Base-by-base conservation (phyloP, 2,329 filamentous ascomycete genomes). In the Ophiostoma triangulosporum region DNA sequence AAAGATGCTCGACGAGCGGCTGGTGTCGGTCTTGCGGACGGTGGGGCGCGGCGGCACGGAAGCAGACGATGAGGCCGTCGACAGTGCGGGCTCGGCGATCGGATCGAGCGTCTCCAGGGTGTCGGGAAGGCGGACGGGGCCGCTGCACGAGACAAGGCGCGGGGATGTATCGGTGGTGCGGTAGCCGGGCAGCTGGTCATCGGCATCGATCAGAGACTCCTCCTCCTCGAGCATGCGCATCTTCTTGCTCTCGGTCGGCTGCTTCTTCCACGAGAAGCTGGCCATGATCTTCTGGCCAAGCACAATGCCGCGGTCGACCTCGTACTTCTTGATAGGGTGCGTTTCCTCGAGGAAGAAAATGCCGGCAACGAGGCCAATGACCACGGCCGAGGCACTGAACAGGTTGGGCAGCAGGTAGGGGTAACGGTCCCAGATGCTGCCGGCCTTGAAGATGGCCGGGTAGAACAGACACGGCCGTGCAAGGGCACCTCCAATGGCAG, bases 291-390 rank as follows among this genome's bases (percentile, higher is more conserved):
- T 86, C 62, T 83, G 76, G 55, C 93, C 91, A 22, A 88, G 64
- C 64, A 91, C 85, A 14, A 86, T 68, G 5, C 91, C 90, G 33
- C 77, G 73, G 66, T 98, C 93, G 45, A 78, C 80, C 54, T 82
- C 76, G 60, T 81, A 68, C 70, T 86, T 95, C 72, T 86, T 86
- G 65, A 86, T 81, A 50, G 83, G 78, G 64, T 98, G 93, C 1
- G 93, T 97, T 70, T 98, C 93, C 65, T 98, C 89, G 53, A 98
- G 74, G 64, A 95, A 96, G 20, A 96, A 69, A 53, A 94, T 73
- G 17, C 90, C 90, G 52, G 93, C 76, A 4, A 83, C 65, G 48
- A 95, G 83, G 17, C 89, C 88, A 57, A 86, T 73, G 36, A 84
- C 69, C 9, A 95, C 84, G 15, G 93, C 80, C n/a, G 73, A 72